Conservation (phyloP, 805 yeast genomes). For the Metschnikowia lochheadii region DNA sequence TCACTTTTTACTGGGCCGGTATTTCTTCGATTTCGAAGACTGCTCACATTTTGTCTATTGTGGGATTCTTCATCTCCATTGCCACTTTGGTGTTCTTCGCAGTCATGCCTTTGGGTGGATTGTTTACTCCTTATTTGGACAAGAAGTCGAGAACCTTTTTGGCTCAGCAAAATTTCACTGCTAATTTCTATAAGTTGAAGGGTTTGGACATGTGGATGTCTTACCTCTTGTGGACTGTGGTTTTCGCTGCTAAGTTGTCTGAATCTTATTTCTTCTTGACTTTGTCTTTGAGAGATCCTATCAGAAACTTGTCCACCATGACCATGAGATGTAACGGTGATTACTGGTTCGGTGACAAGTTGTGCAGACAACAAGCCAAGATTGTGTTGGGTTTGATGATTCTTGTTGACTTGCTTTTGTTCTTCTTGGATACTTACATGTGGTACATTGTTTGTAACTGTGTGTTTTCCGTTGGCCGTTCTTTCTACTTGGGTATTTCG, state of each 20-base stretch:
- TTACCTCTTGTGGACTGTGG: conserved; percentile 82
- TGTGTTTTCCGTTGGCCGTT: conserved; percentile 93
- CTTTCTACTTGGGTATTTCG: conserved; percentile 98
- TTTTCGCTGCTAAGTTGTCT: conserved; percentile 80
- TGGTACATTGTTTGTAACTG: conserved; percentile 98
- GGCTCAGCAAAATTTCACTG: conserved; percentile 94
- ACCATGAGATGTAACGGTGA: conserved; percentile 96
- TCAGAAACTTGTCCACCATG: conserved; percentile 80
- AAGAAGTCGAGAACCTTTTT: conserved; percentile 82
- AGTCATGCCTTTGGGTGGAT: conserved; percentile 93
- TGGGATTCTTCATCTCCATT: conserved; percentile 84
- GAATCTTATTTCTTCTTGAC: conserved; percentile 81
- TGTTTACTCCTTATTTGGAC: conserved; percentile 89
- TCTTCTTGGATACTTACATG: conserved; percentile 97
- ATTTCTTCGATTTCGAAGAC: conserved; percentile 60
- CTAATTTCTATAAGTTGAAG: conserved; percentile 71
- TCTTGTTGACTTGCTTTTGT: conserved; percentile 86
- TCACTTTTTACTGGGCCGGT: conserved; percentile 79
- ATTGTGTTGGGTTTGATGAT: conserved; percentile 90
- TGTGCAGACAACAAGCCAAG: conserved; percentile 84
- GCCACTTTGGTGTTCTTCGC: conserved; percentile 83
- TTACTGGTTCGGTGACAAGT: conserved; percentile 69
- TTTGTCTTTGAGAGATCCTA: conserved; percentile 80
- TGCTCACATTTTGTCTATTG: conserved; percentile 76
- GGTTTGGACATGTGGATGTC: conserved; percentile 98